phyloP scores from a whole-genome alignment of 1,139 yeast species.

The Starmera stellimalicola region DNA sequence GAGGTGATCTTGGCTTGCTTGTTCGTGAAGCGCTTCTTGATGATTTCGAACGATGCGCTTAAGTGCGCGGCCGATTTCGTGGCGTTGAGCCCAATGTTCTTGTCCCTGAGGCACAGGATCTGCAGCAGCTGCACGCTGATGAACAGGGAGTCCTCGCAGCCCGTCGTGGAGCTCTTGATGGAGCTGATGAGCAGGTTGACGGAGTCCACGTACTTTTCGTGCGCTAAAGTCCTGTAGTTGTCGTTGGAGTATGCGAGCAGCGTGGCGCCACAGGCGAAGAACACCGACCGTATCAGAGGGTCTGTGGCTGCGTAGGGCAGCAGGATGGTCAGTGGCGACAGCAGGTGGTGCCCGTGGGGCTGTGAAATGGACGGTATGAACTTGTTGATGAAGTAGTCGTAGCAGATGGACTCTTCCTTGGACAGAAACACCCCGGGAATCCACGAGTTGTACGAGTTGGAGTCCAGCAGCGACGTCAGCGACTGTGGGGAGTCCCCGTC shows the following conservation, averaged over 20 bases:
- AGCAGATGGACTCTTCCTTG: constrained; percentile 14
- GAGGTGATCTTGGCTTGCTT: constrained; percentile 11
- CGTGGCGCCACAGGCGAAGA: constrained; percentile 24
- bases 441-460: not conserved
- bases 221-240: constrained; percentile 14
- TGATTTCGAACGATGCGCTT: constrained; percentile 18
- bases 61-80: constrained; percentile 23
- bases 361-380: constrained; percentile 22
- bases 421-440: constrained; percentile 13
- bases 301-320: constrained; percentile 15
- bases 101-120: constrained; percentile 22
- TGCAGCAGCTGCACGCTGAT: constrained; percentile 20
- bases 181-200: constrained; percentile 14
- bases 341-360: constrained; percentile 16
- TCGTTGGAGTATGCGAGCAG: constrained; percentile 17
- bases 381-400: constrained; percentile 18
- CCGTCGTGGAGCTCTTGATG: constrained; percentile 10
- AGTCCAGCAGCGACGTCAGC: not conserved
- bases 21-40: constrained; percentile 14
- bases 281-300: constrained; percentile 19
- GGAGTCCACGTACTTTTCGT: constrained; percentile 18
- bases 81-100: constrained; percentile 19
- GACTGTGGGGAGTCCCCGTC: not conserved
- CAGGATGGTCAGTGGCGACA: constrained; percentile 19
- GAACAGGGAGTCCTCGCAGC: constrained; percentile 21